phyloP scores from a whole-genome alignment of 306 rosid genomes.

The Argentina anserina region DNA sequence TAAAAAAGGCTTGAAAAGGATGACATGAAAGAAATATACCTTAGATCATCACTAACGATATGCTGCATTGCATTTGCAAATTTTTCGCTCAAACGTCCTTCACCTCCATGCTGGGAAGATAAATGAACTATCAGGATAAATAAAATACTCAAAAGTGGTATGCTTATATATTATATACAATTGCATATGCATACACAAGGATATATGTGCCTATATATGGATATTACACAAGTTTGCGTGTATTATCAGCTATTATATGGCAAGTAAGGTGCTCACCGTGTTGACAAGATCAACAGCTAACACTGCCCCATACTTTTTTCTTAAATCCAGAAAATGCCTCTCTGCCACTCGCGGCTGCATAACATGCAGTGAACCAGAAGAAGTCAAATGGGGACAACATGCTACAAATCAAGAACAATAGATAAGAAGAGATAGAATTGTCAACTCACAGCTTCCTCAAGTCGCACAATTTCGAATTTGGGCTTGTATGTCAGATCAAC shows the following conservation, averaged over 20 bases:
- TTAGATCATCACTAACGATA: slow-evolving; percentile 68
- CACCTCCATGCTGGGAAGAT: slow-evolving; percentile 85
- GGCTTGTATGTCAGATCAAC: slow-evolving; percentile 96
- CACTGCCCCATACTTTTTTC: slow-evolving; percentile 90
- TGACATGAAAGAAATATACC: slow-evolving; percentile 56
- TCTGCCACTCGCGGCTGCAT: slow-evolving; percentile 76
- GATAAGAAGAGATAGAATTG: slow-evolving; percentile 2
- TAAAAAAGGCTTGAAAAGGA: slow-evolving; percentile 11
- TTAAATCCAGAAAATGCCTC: slow-evolving; percentile 88
- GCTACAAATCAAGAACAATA: slow-evolving; percentile 5
- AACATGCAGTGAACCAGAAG: slow-evolving; percentile 29
- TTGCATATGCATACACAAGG: neutral
- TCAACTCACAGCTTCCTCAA: slow-evolving; percentile 79
- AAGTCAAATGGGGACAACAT: slow-evolving; percentile 32
- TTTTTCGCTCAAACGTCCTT: slow-evolving; percentile 76
- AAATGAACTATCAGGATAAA: slow-evolving; percentile 26
- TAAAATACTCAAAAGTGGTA: slow-evolving; percentile 3
- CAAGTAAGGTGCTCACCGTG: slow-evolving; percentile 48
- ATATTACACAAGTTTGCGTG: neutral
- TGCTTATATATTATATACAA: slow-evolving; percentile 4
- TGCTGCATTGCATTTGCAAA: slow-evolving; percentile 66
- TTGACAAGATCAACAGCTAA: slow-evolving; percentile 88
- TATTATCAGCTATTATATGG: neutral
- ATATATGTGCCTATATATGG: neutral
- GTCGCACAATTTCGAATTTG: slow-evolving; percentile 65